phyloP scores from a whole-genome alignment of 495 filamentous ascomycete species.

The Evansstolkia leycettana region DNA sequence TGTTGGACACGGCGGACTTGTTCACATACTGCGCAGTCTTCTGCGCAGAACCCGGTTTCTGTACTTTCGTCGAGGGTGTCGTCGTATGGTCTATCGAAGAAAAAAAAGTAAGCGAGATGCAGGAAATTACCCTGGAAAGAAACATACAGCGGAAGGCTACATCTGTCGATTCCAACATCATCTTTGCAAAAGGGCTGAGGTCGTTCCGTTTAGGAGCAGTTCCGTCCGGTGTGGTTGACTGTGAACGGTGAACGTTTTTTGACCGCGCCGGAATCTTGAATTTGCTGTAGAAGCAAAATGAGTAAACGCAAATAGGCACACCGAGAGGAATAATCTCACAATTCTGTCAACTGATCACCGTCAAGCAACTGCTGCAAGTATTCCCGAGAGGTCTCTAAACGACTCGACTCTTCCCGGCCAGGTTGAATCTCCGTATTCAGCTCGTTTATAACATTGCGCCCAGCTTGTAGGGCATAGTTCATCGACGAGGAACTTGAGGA shows the following conservation, averaged over 20 bases:
- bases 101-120: constrained; percentile 1
- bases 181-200: constrained; percentile 45
- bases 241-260: constrained; percentile 10
- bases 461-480: constrained; percentile 32
- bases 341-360: constrained; percentile 56
- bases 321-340: constrained; percentile 40
- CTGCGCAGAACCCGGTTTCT: constrained; percentile 9
- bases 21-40: constrained; percentile 10
- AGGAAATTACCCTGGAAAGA: constrained; percentile 1
- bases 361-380: constrained; percentile 60
- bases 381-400: constrained; percentile 37
- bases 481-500: constrained; percentile 31
- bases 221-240: constrained; percentile 10
- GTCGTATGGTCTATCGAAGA: constrained; percentile 32
- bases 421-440: constrained; percentile 28
- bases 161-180: constrained; percentile 45
- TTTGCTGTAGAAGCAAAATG: constrained; percentile 38
- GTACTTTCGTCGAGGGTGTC: constrained; percentile 10
- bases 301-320: constrained; percentile 6
- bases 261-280: constrained; percentile 45
- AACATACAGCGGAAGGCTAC: constrained; percentile 40
- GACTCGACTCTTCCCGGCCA: constrained; percentile 26
- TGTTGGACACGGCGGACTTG: constrained; percentile 7
- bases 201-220: constrained; percentile 10
- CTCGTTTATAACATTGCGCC: constrained; percentile 28